phyloP scores from a whole-genome alignment of 192 early-diverging fungal genomes.

The Umbelopsis sp. region DNA sequence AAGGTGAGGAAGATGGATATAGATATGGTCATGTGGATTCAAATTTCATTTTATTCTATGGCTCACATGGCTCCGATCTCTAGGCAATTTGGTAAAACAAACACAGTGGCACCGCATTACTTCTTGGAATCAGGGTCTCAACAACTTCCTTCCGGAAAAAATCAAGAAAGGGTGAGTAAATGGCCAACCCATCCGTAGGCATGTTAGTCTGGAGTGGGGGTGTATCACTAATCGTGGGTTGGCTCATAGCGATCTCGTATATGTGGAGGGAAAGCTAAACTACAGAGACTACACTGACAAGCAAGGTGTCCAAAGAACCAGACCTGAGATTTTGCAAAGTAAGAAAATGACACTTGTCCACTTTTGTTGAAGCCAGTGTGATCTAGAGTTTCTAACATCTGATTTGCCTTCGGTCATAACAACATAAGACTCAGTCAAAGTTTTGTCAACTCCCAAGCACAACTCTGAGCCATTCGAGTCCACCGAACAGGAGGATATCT shows the following conservation, averaged over 20 bases:
- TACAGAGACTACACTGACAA: conserved; percentile 65
- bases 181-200: too few species aligned
- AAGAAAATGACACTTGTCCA: conserved; percentile 18
- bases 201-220: background rate
- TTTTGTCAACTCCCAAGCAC: conserved; percentile 18
- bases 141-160: conserved; percentile 39
- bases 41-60: background rate
- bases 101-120: conserved; percentile 71
- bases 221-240: background rate
- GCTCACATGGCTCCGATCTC: conserved; percentile 3
- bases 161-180: conserved; percentile 55
- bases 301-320: conserved; percentile 56
- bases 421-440: conserved; percentile 6
- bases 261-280: conserved; percentile 64
- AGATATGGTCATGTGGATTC: background rate
- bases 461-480: background rate
- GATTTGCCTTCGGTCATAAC: background rate
- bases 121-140: conserved; percentile 41
- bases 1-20: conserved; percentile 34
- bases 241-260: conserved; percentile 51
- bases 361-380: background rate
- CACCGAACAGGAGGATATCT: background rate
- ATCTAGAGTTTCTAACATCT: background rate
- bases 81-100: conserved; percentile 64
- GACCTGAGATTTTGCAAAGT: conserved; percentile 53